Evolutionary conservation across 169 alveolate genomes (phyloP).

Genomic region (Plasmodium coatneyi): DNA sequence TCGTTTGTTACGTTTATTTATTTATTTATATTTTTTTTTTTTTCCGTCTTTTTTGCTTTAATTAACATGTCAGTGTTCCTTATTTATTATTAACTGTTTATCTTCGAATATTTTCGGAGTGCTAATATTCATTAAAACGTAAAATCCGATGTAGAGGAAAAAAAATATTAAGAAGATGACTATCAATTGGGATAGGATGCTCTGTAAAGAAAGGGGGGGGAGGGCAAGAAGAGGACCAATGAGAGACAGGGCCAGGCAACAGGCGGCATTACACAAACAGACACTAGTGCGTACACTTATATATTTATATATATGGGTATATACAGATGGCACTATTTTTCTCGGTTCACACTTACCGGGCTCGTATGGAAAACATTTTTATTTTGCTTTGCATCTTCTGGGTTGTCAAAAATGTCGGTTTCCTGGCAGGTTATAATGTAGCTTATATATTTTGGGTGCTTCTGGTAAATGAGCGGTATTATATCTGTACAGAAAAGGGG

Average conservation of each 20-base stretch:
- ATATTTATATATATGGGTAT: not conserved
- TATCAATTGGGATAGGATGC: constrained; percentile 48
- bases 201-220: constrained; percentile 2
- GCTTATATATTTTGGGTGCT: constrained; percentile 58
- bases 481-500: constrained; percentile 21
- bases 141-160: constrained; percentile 60
- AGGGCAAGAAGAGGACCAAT: not conserved
- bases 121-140: constrained; percentile 33
- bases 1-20: constrained; percentile 1
- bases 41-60: not conserved
- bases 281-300: not conserved
- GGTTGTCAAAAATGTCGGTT: constrained; percentile 59
- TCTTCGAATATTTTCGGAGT: constrained; percentile 71
- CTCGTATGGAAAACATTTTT: constrained; percentile 62
- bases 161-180: constrained; percentile 41
- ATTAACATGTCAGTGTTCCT: constrained; percentile 51
- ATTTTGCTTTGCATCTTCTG: constrained; percentile 52
- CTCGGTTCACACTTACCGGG: constrained; percentile 49
- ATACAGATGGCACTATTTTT: not conserved
- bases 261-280: not conserved
- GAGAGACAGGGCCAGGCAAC: not conserved
- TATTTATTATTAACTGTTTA: constrained; percentile 69
- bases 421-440: constrained; percentile 48
- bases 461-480: constrained; percentile 30
- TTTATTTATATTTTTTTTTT: not conserved